Evolutionary conservation across 495 filamentous ascomycete species (phyloP), one percentile per base, ranked within the genome.

Genomic region (Cercophora samala): DNA sequence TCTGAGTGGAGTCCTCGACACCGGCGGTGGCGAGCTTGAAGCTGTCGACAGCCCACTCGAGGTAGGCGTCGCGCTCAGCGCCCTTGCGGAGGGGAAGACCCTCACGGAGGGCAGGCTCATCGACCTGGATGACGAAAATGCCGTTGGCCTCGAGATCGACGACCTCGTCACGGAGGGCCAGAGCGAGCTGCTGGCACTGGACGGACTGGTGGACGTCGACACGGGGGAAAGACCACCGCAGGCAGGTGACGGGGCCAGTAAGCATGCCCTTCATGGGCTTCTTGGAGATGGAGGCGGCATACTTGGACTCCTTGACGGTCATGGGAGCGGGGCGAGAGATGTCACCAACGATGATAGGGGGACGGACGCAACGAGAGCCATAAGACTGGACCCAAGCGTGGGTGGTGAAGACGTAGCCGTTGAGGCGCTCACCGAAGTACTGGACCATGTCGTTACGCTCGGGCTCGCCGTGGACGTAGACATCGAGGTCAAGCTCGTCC

Each of bases 251-350:
- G 68, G 95, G 95, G 60, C 95, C 95, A 80, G 95, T 99, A 77
- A 99, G 90, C 95, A 99, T 99, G 80, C 95, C 95, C 90, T 99
- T 99, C 92, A 95, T 98, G 79, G 95, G 93, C 87, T 97, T 97
- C 84, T 91, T 93, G 77, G 94, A 92, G 82, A 97, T 88, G 53
- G 91, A 93, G 65, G 91, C 93, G 70, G 95, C 95, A 79, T 96
- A 99, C 86, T 98, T 95, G 78, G 93, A 97, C 87, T 99, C 95
- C 89, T 98, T 99, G 81, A 99, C 95, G 69, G 96, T 97, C 96
- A 99, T 99, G 62, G 95, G 91, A 66, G 86, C 87, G 29, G 95
- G 95, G 73, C 95, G 93, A 65, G 93, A 97, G 81, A 99, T 91
- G 76, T 99, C 95, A 81, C 95, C 95, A 73, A 98, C 95, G 73